Evolutionary conservation across 352 stramenopile genomes (phyloP), one percentile per base, ranked within the genome.

Genomic region (Ophiocytium majus): DNA sequence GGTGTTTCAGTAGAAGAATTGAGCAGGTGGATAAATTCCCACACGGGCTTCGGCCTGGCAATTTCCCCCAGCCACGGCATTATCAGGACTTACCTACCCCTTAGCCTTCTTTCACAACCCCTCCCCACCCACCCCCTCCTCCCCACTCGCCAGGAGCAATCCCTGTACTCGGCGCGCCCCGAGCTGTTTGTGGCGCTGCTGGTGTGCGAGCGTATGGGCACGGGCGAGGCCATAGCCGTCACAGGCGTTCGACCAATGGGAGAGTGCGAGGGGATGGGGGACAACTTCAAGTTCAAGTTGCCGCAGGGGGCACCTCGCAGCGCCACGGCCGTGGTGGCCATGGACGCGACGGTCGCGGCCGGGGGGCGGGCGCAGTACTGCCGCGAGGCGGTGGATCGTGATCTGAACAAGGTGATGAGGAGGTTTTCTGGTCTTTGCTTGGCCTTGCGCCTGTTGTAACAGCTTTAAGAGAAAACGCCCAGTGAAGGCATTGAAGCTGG

Each of bases 131-230:
- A 71, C 28, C 28, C 23, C 19, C n/a, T n/a, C n/a, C n/a, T n/a
- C n/a, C n/a, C n/a, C n/a, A n/a, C n/a, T n/a, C n/a, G n/a, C n/a
- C n/a, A n/a, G n/a, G 83, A 87, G 71, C 80, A 87, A 78, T 43
- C 86, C 0, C 71, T 87, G 32, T 87, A 86, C 79, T 86, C 83
- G 31, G 49, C 50, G 23, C 43, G 80, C n/a, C 83, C 83, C 5
- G 83, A 87, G 80, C 43, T 81, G 19, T 86, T 83, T 37, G 32
- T 83, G n/a, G 79, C 80, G 28, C 64, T 87, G 63, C 43, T 85
- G 5, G 28, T 87, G 31, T 79, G 43, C 0, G 36, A 76, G 32
- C 34, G 28, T 10, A 83, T 87, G 9, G 33, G 9, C 0, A 10
- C 31, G 1, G 28, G 86, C 28, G 80, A 87, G 35, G 80, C 57